phyloP scores from a whole-genome alignment of 202 grass and related monocot species.

The Hordeum pubiflorum region DNA sequence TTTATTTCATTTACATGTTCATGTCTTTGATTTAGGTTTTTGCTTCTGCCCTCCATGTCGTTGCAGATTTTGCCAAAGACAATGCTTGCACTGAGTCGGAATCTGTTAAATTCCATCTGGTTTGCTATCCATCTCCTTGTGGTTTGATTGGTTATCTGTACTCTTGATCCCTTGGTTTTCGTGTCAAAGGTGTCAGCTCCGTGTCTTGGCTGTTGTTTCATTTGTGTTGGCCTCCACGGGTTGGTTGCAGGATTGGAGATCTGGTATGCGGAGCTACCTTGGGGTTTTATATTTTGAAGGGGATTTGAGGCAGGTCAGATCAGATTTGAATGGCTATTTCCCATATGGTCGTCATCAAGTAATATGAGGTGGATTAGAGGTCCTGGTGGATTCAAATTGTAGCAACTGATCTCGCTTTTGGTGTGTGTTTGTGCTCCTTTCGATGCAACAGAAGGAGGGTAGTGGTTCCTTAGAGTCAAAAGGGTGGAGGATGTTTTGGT shows the following conservation, averaged over 20 bases:
- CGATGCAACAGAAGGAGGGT: not conserved
- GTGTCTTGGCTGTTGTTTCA: too few species aligned
- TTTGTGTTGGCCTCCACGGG: not conserved
- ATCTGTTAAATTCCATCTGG: not conserved
- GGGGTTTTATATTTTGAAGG: too few species aligned
- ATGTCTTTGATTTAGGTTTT: not conserved
- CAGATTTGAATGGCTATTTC: not conserved
- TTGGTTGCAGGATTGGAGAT: not conserved
- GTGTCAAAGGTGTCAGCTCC: too few species aligned
- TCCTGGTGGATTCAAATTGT: not conserved
- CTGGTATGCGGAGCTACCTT: too few species aligned
- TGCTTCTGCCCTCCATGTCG: not conserved
- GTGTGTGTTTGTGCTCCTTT: not conserved
- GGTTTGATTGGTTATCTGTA: not conserved
- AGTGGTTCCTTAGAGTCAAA: not conserved
- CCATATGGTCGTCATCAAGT: not conserved
- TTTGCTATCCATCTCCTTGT: not conserved
- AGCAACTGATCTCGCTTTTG: constrained; percentile 2
- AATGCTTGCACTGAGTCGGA: not conserved
- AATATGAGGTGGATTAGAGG: constrained; percentile 20
- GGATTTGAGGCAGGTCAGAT: constrained; percentile 1
- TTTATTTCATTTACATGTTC: too few species aligned
- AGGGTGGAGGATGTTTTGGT: not conserved
- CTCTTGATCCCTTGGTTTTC: not conserved
- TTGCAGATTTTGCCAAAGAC: not conserved